phyloP scores from a whole-genome alignment of 805 yeast species.

The Candida parachauliodes region DNA sequence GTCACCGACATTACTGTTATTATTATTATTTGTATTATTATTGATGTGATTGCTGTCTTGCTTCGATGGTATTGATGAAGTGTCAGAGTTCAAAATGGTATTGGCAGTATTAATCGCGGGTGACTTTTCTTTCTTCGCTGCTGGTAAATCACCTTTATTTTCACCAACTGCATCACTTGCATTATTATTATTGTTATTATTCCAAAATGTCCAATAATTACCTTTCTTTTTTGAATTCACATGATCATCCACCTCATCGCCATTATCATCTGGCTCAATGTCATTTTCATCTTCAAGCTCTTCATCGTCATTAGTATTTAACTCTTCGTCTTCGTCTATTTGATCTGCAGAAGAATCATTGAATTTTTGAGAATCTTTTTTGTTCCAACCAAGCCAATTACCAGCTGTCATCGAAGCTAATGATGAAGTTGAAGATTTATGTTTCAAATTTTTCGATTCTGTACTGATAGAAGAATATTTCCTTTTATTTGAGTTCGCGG shows the following conservation, averaged over 20 bases:
- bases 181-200: neutral
- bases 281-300: conserved; percentile 20
- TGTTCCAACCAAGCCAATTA: conserved; percentile 26
- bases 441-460: conserved; percentile 3
- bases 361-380: conserved; percentile 7
- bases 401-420: conserved; percentile 22
- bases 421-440: conserved; percentile 21
- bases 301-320: conserved; percentile 7
- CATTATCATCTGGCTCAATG: conserved; percentile 19
- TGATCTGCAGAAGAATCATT: conserved; percentile 8
- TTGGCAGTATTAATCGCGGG: conserved; percentile 17
- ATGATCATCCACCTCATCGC: conserved; percentile 35
- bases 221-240: conserved; percentile 21
- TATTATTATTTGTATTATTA: too few species aligned
- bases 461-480: conserved; percentile 1
- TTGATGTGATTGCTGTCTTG: conserved; percentile 15
- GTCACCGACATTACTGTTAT: conserved; percentile 6
- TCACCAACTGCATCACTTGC: neutral
- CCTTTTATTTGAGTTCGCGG: neutral
- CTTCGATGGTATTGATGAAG: conserved; percentile 24
- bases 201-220: conserved; percentile 37
- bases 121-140: conserved; percentile 6
- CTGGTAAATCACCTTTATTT: neutral
- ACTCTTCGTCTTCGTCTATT: conserved; percentile 9
- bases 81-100: conserved; percentile 26